Evolutionary conservation across 2,329 filamentous ascomycete species (phyloP).

Genomic region (Rachicladosporium sp.): DNA sequence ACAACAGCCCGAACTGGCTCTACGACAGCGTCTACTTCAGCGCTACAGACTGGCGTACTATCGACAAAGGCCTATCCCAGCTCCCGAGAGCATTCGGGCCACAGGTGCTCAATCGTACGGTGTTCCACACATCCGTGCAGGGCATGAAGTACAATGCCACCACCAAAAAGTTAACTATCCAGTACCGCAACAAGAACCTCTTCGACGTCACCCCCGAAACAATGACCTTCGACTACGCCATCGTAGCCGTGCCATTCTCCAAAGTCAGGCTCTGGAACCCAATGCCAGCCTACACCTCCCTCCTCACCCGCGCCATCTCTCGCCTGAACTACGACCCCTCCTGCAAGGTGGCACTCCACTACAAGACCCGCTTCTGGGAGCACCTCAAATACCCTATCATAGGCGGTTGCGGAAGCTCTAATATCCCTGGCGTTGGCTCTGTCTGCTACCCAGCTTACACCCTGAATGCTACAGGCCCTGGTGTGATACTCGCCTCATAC

Average conservation of each 20-base stretch:
- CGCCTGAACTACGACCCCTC: conserved; percentile 35
- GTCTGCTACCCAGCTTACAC: conserved; percentile 56
- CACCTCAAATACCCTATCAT: conserved; percentile 42
- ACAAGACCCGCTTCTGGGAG: conserved; percentile 49
- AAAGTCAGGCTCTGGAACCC: conserved; percentile 6
- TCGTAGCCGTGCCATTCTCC: conserved; percentile 9
- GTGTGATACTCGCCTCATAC: conserved; percentile 47
- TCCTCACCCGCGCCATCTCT: conserved; percentile 5
- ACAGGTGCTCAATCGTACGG: conserved; percentile 43
- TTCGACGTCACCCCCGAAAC: conserved; percentile 26
- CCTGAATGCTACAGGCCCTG: conserved; percentile 47
- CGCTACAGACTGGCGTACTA: conserved; percentile 18
- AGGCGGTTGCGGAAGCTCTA: conserved; percentile 48
- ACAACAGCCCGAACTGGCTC: conserved; percentile 38
- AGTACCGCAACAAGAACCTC: conserved; percentile 42
- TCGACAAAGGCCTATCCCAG: conserved; percentile 46
- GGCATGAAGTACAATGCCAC: conserved; percentile 9
- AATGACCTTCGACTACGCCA: conserved; percentile 8
- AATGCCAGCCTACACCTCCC: conserved; percentile 5
- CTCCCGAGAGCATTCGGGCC: conserved; percentile 51
- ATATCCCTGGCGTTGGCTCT: conserved; percentile 47
- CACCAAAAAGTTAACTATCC: conserved; percentile 43
- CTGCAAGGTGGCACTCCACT: conserved; percentile 52
- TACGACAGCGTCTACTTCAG: conserved; percentile 32
- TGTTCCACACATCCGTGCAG: conserved; percentile 31